Percentiles rank a stretch among this genome's conserved stretches.
These are phyloP conservation scores for Trametes villosa DNA, from an alignment of 768 basidiomycete species.

Conservation along the genomic window DNA sequence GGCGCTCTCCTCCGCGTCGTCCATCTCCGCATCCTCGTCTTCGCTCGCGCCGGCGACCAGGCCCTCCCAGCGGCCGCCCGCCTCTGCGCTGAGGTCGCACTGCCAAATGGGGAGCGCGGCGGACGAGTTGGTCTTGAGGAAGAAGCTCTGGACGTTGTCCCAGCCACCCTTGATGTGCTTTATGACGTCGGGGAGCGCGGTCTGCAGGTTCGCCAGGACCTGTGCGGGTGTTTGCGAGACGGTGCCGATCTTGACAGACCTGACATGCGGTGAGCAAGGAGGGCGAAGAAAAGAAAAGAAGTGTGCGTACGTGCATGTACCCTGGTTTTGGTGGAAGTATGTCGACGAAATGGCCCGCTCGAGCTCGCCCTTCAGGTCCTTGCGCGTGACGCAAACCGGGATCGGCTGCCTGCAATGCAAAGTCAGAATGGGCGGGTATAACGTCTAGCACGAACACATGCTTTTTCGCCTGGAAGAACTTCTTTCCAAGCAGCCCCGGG, in stretches of 20 bases:
- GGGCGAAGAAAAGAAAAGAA: background rate
- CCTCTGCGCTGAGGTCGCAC: slow-evolving; percentile 65
- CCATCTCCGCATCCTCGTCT: slow-evolving; percentile 33
- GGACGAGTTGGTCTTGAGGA: slow-evolving; percentile 88
- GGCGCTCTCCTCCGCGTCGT: slow-evolving; percentile 23
- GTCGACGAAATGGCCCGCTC: slow-evolving; percentile 93
- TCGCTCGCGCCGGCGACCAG: slow-evolving; percentile 36
- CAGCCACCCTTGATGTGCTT: slow-evolving; percentile 77
- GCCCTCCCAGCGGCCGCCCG: slow-evolving; percentile 65
- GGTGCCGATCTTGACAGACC: slow-evolving; percentile 83
- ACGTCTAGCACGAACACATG: slow-evolving; percentile 44
- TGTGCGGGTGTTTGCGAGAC: slow-evolving; percentile 75
- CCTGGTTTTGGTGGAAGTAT: slow-evolving; percentile 94
- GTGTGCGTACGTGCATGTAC: slow-evolving; percentile 83
- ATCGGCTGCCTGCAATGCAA: slow-evolving; percentile 78
- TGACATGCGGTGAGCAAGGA: slow-evolving; percentile 34
- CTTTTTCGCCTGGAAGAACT: slow-evolving; percentile 97
- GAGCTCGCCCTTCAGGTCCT: slow-evolving; percentile 90
- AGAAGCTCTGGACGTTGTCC: slow-evolving; percentile 88
- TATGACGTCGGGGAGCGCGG: slow-evolving; percentile 76
- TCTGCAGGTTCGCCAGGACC: slow-evolving; percentile 76
- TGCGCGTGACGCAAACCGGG: slow-evolving; percentile 86
- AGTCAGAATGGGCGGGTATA: background rate
- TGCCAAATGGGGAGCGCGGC: slow-evolving; percentile 91
- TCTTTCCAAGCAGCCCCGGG: slow-evolving; percentile 83